phyloP scores from a whole-genome alignment of 306 rosid genomes.

The Datisca glomerata region DNA sequence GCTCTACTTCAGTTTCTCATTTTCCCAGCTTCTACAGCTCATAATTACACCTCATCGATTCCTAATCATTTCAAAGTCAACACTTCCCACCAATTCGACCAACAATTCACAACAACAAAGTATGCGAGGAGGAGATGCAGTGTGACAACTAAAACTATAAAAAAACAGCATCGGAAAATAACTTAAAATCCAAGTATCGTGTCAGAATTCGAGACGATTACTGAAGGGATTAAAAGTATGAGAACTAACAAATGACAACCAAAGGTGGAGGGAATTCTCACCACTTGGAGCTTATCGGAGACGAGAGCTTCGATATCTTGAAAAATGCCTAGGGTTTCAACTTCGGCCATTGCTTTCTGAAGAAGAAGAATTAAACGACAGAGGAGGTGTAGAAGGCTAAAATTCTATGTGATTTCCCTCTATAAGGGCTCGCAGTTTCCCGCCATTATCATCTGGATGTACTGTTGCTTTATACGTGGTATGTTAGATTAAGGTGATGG shows the following conservation, averaged over 20 bases:
- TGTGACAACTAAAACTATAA: not conserved
- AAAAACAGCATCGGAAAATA: not conserved
- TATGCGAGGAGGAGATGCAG: no score
- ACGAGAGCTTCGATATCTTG: conserved; percentile 57
- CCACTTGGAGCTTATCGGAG: conserved; percentile 85
- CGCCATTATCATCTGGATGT: no score
- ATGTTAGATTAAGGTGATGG: no score
- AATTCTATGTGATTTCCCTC: no score
- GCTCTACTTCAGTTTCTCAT: no score
- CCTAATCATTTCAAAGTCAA: no score
- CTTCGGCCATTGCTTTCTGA: conserved; percentile 31
- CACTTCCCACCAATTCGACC: no score
- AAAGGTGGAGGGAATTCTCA: conserved; percentile 12
- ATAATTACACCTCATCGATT: not conserved
- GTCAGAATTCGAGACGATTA: no score
- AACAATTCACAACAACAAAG: not conserved
- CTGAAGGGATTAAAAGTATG: no score
- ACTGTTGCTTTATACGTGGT: no score
- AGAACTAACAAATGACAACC: not conserved
- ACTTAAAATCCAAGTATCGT: not conserved
- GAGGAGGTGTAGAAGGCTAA: not conserved
- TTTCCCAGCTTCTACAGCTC: not conserved
- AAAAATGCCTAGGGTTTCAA: conserved; percentile 50
- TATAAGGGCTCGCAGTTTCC: no score
- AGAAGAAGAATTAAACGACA: no score